Evolutionary conservation across 106 monocot species (phyloP).

Genomic region (Narthecium ossifragum): DNA sequence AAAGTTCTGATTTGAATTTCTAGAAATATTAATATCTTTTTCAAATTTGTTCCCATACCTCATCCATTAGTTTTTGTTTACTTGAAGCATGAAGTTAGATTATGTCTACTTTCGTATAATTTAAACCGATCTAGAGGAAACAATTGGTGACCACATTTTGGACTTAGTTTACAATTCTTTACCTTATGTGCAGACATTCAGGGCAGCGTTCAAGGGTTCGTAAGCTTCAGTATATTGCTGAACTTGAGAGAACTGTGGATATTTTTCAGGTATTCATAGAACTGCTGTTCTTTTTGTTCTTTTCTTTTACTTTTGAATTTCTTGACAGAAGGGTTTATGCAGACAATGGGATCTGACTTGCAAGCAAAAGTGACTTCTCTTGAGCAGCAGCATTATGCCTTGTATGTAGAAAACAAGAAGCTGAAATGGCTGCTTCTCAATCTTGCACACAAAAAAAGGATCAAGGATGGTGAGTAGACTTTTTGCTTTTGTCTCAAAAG

Average conservation of each 20-base stretch:
- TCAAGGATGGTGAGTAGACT: slow-evolving; percentile 58
- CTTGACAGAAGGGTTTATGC: background rate
- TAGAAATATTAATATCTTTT: too few species aligned
- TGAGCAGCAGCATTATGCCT: slow-evolving; percentile 53
- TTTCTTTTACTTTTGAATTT: background rate
- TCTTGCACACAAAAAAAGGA: slow-evolving; percentile 63
- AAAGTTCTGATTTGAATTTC: too few species aligned
- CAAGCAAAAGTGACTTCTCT: slow-evolving; percentile 57
- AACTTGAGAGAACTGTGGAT: slow-evolving; percentile 84
- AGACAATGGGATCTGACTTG: slow-evolving; percentile 76
- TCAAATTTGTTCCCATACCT: too few species aligned
- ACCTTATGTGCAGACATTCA: slow-evolving; percentile 45
- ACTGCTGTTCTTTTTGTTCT: background rate
- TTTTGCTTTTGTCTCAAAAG: too few species aligned
- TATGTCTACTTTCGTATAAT: too few species aligned
- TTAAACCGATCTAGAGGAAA: too few species aligned
- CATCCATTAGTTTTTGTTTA: too few species aligned
- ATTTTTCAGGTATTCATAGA: slow-evolving; percentile 46
- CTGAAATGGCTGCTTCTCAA: slow-evolving; percentile 45
- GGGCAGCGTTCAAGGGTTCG: slow-evolving; percentile 93
- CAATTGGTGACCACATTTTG: too few species aligned
- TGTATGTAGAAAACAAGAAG: slow-evolving; percentile 72
- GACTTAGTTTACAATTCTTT: too few species aligned
- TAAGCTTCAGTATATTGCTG: slow-evolving; percentile 97
- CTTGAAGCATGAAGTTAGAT: too few species aligned